These are phyloP conservation scores for Amanita exitialis DNA, from an alignment of 768 basidiomycete genomes.

Conservation along the genomic window DNA sequence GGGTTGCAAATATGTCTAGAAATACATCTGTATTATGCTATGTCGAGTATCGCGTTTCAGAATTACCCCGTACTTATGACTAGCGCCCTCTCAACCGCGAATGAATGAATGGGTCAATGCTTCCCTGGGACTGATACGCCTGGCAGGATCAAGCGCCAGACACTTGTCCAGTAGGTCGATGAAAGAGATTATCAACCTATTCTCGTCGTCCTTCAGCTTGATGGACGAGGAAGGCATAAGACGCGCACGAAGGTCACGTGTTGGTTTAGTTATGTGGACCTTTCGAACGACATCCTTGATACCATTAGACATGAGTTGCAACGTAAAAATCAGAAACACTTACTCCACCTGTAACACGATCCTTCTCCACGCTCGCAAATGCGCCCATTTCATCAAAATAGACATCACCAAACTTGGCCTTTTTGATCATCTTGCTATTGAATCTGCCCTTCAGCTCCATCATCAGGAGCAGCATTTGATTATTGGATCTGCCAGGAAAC, in stretches of 20 bases:
- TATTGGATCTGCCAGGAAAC: conserved; percentile 93
- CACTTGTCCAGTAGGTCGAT: conserved; percentile 91
- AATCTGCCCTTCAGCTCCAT: conserved; percentile 97
- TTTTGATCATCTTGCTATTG: conserved; percentile 90
- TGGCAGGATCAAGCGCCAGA: conserved; percentile 74
- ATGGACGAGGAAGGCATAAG: conserved; percentile 71
- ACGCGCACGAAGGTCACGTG: conserved; percentile 70
- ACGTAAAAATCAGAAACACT: conserved; percentile 22
- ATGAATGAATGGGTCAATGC: conserved; percentile 85
- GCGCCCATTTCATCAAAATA: conserved; percentile 93
- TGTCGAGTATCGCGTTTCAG: background rate
- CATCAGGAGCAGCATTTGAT: conserved; percentile 95
- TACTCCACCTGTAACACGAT: conserved; percentile 77
- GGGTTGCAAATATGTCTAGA: background rate
- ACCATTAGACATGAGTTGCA: background rate
- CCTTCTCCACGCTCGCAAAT: conserved; percentile 76
- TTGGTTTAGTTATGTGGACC: conserved; percentile 75
- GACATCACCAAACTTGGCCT: conserved; percentile 81
- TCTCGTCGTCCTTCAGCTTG: conserved; percentile 85
- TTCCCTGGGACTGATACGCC: conserved; percentile 84
- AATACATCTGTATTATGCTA: background rate
- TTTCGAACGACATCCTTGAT: conserved; percentile 73
- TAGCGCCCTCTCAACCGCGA: conserved; percentile 24
- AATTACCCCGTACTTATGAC: background rate
- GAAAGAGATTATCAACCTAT: conserved; percentile 67